Conservation (phyloP, 305 asterid species). For the Fraxinus albicans region DNA sequence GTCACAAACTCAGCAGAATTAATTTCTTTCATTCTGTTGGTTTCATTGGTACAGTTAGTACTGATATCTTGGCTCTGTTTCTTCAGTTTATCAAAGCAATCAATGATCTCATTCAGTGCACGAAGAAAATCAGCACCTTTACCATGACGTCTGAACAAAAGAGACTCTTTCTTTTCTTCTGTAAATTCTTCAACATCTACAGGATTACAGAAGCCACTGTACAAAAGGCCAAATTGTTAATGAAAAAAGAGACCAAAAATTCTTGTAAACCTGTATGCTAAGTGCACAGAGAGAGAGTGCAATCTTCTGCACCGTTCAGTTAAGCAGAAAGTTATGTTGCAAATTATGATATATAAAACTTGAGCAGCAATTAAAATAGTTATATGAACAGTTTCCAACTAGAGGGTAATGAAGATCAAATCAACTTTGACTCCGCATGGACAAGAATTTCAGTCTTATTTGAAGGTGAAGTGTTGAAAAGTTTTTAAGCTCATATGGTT, state of each 20-base stretch:
- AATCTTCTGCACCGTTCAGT: neutral
- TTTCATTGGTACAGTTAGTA: conserved; percentile 33
- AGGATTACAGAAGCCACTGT: conserved; percentile 92
- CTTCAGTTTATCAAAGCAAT: conserved; percentile 67
- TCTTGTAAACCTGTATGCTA: neutral
- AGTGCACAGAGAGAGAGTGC: neutral
- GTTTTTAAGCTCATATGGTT: neutral
- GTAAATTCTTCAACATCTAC: conserved; percentile 90
- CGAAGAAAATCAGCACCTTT: conserved; percentile 88
- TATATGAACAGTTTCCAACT: neutral
- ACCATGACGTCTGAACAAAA: conserved; percentile 81
- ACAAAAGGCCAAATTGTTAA: conserved; percentile 24
- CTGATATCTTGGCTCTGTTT: conserved; percentile 41
- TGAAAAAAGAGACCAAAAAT: neutral
- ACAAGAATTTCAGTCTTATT: neutral
- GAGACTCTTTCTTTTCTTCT: conserved; percentile 75
- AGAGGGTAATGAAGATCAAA: neutral
- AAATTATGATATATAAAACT: neutral
- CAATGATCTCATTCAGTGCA: conserved; percentile 75
- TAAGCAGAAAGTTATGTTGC: neutral
- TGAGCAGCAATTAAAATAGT: neutral
- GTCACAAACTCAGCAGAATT: conserved; percentile 40
- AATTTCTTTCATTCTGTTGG: conserved; percentile 32
- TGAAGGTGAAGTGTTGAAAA: neutral
- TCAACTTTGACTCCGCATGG: neutral